phyloP scores from a whole-genome alignment of 768 basidiomycete species.

The Psilocybe azurescens region DNA sequence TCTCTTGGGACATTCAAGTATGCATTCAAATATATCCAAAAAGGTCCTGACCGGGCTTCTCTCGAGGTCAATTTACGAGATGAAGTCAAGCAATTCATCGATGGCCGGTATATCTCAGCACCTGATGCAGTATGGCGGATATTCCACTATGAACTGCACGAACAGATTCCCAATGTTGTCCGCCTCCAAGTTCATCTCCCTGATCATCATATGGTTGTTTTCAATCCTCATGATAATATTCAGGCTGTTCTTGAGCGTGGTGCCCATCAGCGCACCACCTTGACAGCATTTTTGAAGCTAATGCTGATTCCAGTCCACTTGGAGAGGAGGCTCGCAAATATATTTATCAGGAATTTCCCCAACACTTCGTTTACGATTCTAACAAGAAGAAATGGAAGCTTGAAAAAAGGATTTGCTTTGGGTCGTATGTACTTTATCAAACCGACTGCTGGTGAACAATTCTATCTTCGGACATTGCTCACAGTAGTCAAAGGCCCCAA shows the following conservation, averaged over 20 bases:
- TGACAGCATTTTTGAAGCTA: conserved; percentile 39
- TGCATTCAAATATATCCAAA: conserved; percentile 53
- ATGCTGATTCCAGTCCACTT: conserved; percentile 17
- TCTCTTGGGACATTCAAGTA: conserved; percentile 48
- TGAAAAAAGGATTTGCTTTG: conserved; percentile 36
- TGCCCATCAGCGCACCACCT: conserved; percentile 27
- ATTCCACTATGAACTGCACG: conserved; percentile 38
- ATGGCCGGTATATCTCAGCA: conserved; percentile 40
- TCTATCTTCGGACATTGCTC: conserved; percentile 46
- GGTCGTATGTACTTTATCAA: conserved; percentile 45
- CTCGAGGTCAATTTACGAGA: conserved; percentile 33
- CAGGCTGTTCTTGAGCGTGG: conserved; percentile 27
- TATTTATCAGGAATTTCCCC: conserved; percentile 44
- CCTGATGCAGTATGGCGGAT: conserved; percentile 42
- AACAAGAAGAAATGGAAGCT: conserved; percentile 30
- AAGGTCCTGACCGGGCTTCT: conserved; percentile 29
- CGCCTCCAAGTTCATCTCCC: conserved; percentile 48
- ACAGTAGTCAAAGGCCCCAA: conserved; percentile 41
- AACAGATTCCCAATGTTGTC: conserved; percentile 41
- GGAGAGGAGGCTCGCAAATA: conserved; percentile 21
- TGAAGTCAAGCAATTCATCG: conserved; percentile 43
- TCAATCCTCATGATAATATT: conserved; percentile 33
- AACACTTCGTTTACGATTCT: conserved; percentile 17
- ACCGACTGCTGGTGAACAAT: conserved; percentile 42
- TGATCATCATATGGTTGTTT: conserved; percentile 43